Percentiles rank a stretch among this genome's conserved stretches.
Evolutionary conservation across 1,284 basidiomycete species (phyloP).

Genomic region (Ceratobasidium sp.): DNA sequence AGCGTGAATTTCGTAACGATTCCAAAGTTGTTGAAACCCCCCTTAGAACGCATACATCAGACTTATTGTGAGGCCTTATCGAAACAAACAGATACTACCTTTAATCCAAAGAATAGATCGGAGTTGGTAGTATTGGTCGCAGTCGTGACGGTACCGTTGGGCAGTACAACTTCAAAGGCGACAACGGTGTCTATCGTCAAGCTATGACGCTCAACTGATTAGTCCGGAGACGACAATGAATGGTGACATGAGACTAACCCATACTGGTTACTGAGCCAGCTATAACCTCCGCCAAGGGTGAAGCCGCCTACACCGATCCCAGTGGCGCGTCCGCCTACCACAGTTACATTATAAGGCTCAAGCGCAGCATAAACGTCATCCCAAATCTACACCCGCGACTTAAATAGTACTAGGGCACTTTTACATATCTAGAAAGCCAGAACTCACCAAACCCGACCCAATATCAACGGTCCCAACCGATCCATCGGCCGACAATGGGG

Average conservation of each 20-base stretch:
- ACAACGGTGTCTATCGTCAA: slow-evolving; percentile 62
- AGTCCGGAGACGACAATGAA: no score
- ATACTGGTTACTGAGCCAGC: slow-evolving; percentile 27
- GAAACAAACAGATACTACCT: slow-evolving; percentile 54
- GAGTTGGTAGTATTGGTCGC: slow-evolving; percentile 60
- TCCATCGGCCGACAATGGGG: slow-evolving; percentile 3
- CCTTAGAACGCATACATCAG: background rate
- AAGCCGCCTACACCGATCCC: slow-evolving; percentile 70
- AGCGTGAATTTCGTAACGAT: slow-evolving; percentile 72
- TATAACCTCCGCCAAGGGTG: no score
- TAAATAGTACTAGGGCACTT: no score
- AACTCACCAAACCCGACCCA: slow-evolving; percentile 62
- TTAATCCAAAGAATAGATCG: slow-evolving; percentile 65
- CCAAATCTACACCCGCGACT: slow-evolving; percentile 60
- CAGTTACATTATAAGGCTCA: slow-evolving; percentile 62
- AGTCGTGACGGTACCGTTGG: slow-evolving; percentile 60
- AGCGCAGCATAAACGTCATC: slow-evolving; percentile 69
- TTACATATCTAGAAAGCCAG: slow-evolving; percentile 49
- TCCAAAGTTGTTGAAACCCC: slow-evolving; percentile 55
- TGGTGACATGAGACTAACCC: background rate
- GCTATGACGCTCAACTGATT: slow-evolving; percentile 52
- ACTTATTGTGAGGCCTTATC: slow-evolving; percentile 50
- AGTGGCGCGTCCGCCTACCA: slow-evolving; percentile 66
- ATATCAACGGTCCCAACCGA: slow-evolving; percentile 60
- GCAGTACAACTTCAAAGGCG: slow-evolving; percentile 65